Conservation (phyloP, 148 eudicot species). For the Rhododendron kiyosumense region DNA sequence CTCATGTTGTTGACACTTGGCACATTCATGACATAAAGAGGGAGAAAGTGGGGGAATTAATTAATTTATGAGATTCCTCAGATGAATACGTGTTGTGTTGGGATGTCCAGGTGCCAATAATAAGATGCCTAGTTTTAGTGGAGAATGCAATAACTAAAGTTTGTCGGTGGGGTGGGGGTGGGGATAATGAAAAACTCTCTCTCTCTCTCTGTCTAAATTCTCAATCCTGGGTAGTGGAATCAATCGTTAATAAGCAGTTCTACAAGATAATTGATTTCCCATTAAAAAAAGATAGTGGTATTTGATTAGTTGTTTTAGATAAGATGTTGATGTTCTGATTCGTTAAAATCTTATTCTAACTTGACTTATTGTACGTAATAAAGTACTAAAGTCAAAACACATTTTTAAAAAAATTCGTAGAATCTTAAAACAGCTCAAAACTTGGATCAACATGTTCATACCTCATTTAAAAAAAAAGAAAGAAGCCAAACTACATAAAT, state of each 20-base stretch:
- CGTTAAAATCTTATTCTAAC: not conserved
- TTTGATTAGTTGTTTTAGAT: too few species aligned
- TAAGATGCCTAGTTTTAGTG: not conserved
- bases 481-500: too few species aligned
- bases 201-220: not conserved
- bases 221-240: not conserved
- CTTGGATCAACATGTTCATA: too few species aligned
- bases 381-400: not conserved
- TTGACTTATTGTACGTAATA: not conserved
- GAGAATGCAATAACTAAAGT: not conserved
- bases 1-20: not conserved
- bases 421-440: too few species aligned
- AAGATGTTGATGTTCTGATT: not conserved
- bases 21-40: not conserved
- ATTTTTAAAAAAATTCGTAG: too few species aligned
- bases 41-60: too few species aligned
- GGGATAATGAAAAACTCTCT: not conserved
- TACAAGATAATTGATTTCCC: not conserved
- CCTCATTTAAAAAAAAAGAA: too few species aligned
- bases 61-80: too few species aligned
- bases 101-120: too few species aligned
- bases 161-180: too few species aligned
- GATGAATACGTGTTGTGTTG: too few species aligned
- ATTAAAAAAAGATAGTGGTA: too few species aligned
- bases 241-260: not conserved